A percentile compares a stretch with the other conserved stretches of the same genome.
Evolutionary conservation across 2,329 filamentous ascomycete genomes (phyloP).

Genomic region (Fusarium dlaminii): DNA sequence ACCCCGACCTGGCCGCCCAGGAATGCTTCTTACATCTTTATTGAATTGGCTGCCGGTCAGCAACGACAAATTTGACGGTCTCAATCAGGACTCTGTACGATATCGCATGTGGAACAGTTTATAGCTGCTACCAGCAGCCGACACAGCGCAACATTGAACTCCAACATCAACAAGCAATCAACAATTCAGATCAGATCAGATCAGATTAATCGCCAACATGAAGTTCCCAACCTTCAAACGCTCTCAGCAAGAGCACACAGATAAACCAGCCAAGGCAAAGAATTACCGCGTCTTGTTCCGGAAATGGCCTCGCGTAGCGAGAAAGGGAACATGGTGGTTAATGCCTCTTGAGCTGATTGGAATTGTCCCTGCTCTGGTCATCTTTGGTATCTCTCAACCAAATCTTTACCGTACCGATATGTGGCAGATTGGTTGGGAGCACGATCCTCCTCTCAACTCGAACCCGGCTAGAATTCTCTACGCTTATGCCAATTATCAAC

Average conservation of each 20-base stretch:
- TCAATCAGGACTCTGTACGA: not conserved
- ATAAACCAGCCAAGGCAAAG: conserved; percentile 25
- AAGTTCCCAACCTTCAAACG: conserved; percentile 33
- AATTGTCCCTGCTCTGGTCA: conserved; percentile 71
- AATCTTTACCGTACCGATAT: conserved; percentile 76
- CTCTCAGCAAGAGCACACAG: conserved; percentile 18
- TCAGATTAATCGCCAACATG: conserved; percentile 29
- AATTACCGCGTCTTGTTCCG: conserved; percentile 67
- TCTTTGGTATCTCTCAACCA: conserved; percentile 78
- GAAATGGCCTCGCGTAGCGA: conserved; percentile 62
- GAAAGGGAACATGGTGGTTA: conserved; percentile 67
- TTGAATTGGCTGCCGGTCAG: conserved; percentile 25
- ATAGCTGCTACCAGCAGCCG: conserved; percentile 38
- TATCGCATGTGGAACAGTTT: conserved; percentile 29
- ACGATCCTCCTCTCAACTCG: conserved; percentile 73
- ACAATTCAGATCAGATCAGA: not conserved
- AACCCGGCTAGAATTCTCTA: conserved; percentile 75
- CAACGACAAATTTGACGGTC: conserved; percentile 14
- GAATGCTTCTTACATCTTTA: conserved; percentile 11
- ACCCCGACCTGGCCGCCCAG: conserved; percentile 29
- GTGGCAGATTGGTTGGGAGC: conserved; percentile 76
- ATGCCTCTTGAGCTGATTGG: conserved; percentile 73
- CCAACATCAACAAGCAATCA: not conserved
- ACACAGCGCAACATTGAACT: not conserved
- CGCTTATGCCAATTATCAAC: conserved; percentile 75